phyloP scores from a whole-genome alignment of 2,329 filamentous ascomycete genomes.

The Colletotrichum euphorbiae region DNA sequence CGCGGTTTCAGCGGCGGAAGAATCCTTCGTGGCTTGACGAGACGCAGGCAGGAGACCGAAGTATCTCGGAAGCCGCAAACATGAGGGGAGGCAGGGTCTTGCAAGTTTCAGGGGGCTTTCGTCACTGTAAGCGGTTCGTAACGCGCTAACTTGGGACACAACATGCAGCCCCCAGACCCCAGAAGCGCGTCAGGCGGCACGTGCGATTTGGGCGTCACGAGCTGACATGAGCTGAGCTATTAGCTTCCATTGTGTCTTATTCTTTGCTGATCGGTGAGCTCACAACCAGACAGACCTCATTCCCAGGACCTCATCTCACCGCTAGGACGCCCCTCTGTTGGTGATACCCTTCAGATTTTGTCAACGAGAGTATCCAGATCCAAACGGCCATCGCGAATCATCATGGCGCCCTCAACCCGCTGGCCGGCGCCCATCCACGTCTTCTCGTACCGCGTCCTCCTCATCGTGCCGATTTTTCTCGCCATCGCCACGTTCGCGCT shows the following conservation, averaged over 20 bases:
- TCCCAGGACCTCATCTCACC: background rate
- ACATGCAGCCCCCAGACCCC: background rate
- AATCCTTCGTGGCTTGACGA: too few species aligned
- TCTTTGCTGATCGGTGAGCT: background rate
- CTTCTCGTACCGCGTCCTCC: conserved; percentile 63
- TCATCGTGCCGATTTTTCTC: conserved; percentile 63
- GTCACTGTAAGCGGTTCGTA: background rate
- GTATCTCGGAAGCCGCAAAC: background rate
- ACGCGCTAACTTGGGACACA: conserved; percentile 6
- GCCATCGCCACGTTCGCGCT: conserved; percentile 54
- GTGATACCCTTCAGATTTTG: background rate
- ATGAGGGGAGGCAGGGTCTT: background rate
- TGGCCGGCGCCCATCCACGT: conserved; percentile 61
- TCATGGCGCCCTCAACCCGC: conserved; percentile 34
- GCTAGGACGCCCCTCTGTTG: background rate
- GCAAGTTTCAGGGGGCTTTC: background rate
- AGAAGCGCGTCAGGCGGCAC: conserved; percentile 25
- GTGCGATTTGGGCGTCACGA: conserved; percentile 26
- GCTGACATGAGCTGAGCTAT: conserved; percentile 19
- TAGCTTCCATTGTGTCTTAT: background rate
- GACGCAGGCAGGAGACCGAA: background rate
- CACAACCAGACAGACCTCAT: background rate
- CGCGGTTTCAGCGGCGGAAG: too few species aligned
- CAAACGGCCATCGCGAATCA: background rate
- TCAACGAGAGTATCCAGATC: background rate